These are phyloP conservation scores for Cystobasidium sp. DNA, from an alignment of 1,284 basidiomycete species.

Conservation along the genomic window DNA sequence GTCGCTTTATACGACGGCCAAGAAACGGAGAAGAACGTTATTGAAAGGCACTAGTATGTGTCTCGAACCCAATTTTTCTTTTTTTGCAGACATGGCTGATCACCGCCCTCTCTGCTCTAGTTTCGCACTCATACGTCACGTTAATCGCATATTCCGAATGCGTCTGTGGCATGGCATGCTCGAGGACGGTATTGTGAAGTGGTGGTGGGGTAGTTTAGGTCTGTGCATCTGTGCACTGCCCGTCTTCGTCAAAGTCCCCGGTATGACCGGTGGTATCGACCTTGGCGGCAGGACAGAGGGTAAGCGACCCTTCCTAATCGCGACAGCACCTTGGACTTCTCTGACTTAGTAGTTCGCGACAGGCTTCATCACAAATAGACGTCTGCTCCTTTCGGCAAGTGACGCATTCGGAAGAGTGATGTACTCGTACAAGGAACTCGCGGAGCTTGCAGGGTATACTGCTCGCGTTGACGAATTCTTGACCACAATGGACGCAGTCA, in stretches of 20 bases:
- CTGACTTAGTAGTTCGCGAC: slow-evolving; percentile 22
- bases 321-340: slow-evolving; percentile 11
- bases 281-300: slow-evolving; percentile 85
- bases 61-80: neutral
- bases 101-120: neutral
- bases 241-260: slow-evolving; percentile 84
- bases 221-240: slow-evolving; percentile 91
- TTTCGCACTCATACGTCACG: slow-evolving; percentile 83
- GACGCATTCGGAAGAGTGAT: slow-evolving; percentile 71
- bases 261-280: slow-evolving; percentile 61
- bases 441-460: slow-evolving; percentile 94
- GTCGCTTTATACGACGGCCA: slow-evolving; percentile 92
- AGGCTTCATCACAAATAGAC: slow-evolving; percentile 93
- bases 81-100: neutral
- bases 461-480: slow-evolving; percentile 85
- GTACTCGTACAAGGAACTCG: slow-evolving; percentile 89
- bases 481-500: slow-evolving; percentile 88
- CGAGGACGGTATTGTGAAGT: slow-evolving; percentile 93
- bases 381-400: slow-evolving; percentile 72
- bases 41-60: slow-evolving; percentile 77
- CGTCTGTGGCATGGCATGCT: slow-evolving; percentile 89
- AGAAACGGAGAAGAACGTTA: slow-evolving; percentile 85
- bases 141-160: slow-evolving; percentile 78
- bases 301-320: slow-evolving; percentile 53
- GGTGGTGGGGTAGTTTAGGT: slow-evolving; percentile 95